Evolutionary conservation across 768 basidiomycete genomes (phyloP), one percentile per base, ranked within the genome.

Genomic region (Psilocybe cyanescens): DNA sequence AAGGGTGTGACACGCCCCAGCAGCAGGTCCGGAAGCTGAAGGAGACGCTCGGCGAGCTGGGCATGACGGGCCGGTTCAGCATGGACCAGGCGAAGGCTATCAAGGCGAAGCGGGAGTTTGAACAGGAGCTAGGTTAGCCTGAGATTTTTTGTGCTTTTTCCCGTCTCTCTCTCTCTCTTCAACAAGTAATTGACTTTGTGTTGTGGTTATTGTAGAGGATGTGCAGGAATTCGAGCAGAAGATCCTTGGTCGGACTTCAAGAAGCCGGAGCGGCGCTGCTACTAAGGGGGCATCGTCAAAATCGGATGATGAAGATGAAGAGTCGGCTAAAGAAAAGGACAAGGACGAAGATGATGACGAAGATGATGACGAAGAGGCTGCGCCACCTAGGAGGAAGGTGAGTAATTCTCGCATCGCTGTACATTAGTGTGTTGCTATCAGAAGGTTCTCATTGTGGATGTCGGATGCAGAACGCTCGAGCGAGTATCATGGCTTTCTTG

Each of bases 31-130:
- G 76, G 54, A 86, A 83, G 44, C 79, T 94, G 35, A 86, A 83
- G 58, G 77, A 82, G 59, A 87, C 90, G 11, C 79, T 95, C 7
- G 69, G 77, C 28, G 89, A 88, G 3, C 79, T 95, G 31, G 94
- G 94, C 1, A 96, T 95, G 92, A 84, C 79, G 0, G 91, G 91
- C 1, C 83, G 89, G 24, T 78, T 88, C 68, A 94, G 86, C 62
- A 67, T 93, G 68, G 93, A 92, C 56, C 90, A 95, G 74, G 95
- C 94, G 3, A 91, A 85, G 66, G 76, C 79, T 3, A 90, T 96
- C 66, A 89, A 82, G 62, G 84, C 79, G 71, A 84, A 84, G 68
- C 79, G 93, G 48, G 95, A 95, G 70, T 71, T 94, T 5, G 89
- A 84, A 24, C 79, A 92, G 61, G 93, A 95, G 69, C 80, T 95